Evolutionary conservation across 306 rosid genomes (phyloP).

Genomic region (Cercis canadensis): DNA sequence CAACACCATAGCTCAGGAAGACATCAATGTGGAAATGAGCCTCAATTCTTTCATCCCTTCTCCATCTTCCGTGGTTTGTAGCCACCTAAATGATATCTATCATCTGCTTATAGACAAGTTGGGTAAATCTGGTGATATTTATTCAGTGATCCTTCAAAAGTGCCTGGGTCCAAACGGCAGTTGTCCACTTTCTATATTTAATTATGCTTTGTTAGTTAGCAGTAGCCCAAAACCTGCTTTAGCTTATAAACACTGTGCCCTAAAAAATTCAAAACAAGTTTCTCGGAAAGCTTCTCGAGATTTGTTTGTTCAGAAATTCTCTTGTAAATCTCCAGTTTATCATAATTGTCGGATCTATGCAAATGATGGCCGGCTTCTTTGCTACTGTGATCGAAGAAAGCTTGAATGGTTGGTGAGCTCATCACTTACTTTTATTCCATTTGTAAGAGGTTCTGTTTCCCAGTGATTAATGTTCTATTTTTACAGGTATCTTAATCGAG

Average conservation of each 20-base stretch:
- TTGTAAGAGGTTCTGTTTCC: slow-evolving; percentile 28
- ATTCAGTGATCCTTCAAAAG: slow-evolving; percentile 69
- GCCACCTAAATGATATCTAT: slow-evolving; percentile 70
- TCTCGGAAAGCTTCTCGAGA: slow-evolving; percentile 79
- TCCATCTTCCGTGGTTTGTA: slow-evolving; percentile 78
- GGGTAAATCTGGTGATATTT: slow-evolving; percentile 55
- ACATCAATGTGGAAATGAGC: slow-evolving; percentile 59
- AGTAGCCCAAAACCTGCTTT: slow-evolving; percentile 56
- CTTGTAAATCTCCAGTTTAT: slow-evolving; percentile 96
- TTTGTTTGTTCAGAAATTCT: slow-evolving; percentile 85
- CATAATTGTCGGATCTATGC: slow-evolving; percentile 96
- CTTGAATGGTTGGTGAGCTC: slow-evolving; percentile 83
- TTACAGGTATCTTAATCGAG: slow-evolving; percentile 80
- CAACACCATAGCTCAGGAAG: slow-evolving; percentile 60
- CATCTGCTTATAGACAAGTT: slow-evolving; percentile 60
- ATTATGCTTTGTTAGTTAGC: slow-evolving; percentile 72
- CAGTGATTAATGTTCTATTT: slow-evolving; percentile 36
- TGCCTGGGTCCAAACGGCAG: slow-evolving; percentile 84
- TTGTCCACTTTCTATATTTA: slow-evolving; percentile 78
- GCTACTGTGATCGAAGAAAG: slow-evolving; percentile 93
- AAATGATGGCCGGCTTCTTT: slow-evolving; percentile 90
- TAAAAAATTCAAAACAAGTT: slow-evolving; percentile 55
- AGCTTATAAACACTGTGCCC: slow-evolving; percentile 52
- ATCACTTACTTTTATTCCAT: slow-evolving; percentile 25
- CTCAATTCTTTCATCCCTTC: slow-evolving; percentile 50